phyloP scores from a whole-genome alignment of 2,329 filamentous ascomycete species.

The Ophiocordyceps unilateralis region DNA sequence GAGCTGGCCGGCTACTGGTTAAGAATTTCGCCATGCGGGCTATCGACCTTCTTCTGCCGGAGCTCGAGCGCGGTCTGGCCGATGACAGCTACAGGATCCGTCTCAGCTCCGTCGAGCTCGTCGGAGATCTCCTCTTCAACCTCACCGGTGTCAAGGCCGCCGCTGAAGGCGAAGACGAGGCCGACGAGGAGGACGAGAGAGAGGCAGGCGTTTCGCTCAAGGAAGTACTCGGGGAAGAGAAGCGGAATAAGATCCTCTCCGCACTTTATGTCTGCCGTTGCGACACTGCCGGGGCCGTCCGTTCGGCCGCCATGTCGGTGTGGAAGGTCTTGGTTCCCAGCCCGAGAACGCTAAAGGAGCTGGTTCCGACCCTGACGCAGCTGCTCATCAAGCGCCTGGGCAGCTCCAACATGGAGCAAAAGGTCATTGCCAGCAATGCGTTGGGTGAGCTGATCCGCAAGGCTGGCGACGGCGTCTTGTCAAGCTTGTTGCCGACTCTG shows the following conservation, averaged over 20 bases:
- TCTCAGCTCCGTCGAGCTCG: slow-evolving; percentile 93
- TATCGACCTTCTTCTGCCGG: slow-evolving; percentile 83
- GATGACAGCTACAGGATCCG: slow-evolving; percentile 96
- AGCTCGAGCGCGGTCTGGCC: slow-evolving; percentile 89
- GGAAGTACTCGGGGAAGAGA: slow-evolving; percentile 87
- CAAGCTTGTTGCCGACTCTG: slow-evolving; percentile 74
- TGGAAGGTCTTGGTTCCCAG: slow-evolving; percentile 96
- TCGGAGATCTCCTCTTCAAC: slow-evolving; percentile 94
- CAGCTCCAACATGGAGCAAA: slow-evolving; percentile 95
- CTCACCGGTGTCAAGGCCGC: slow-evolving; percentile 83
- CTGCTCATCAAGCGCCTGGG: slow-evolving; percentile 86
- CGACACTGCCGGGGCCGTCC: slow-evolving; percentile 85
- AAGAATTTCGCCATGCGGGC: slow-evolving; percentile 96
- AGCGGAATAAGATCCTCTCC: slow-evolving; percentile 93
- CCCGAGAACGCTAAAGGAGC: slow-evolving; percentile 81
- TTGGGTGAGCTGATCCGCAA: slow-evolving; percentile 93
- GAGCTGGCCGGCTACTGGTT: slow-evolving; percentile 82
- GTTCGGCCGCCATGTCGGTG: slow-evolving; percentile 74
- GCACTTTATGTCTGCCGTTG: slow-evolving; percentile 93
- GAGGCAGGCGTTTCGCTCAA: slow-evolving; percentile 88
- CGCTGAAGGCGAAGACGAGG: slow-evolving; percentile 58
- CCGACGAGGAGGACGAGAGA: slow-evolving; percentile 55
- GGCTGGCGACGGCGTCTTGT: slow-evolving; percentile 82
- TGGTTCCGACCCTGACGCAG: slow-evolving; percentile 86
- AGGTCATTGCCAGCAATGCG: slow-evolving; percentile 94